Base-by-base conservation (phyloP, 805 yeast genomes). In the Hanseniaspora guilliermondii region DNA sequence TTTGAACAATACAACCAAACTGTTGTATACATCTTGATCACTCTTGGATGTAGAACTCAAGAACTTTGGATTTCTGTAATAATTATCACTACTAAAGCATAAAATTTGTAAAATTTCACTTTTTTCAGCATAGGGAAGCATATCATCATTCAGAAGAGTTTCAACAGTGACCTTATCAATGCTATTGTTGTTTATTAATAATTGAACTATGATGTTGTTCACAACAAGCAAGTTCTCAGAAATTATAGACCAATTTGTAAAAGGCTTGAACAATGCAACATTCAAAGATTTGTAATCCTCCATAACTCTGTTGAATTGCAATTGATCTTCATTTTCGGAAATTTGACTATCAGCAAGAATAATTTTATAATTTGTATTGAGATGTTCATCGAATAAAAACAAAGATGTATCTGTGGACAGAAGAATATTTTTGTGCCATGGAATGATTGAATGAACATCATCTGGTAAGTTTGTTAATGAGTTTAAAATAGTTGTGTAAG, bases 381-480 rank as follows among this genome's bases (percentile, higher is more conserved):
- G 94, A 2, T 87, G 77, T 32, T 86, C 79, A 62, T 89, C 96
- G 17, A 87, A 76, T 66, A 86, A 89, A 11, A 87, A 69, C 8
- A 89, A 60, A 60, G 83, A 85, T 64, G 89, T 88, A 36, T 83
- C 75, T 1, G 97, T 96, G 3, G 86, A 53, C 4, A 78, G 60
- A 6, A 88, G 48, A 19, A 80, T 70, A 0, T 97, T 96, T 2
- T 73, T 71, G 1, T 77, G 73, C 35, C 87, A 69, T 0, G 96
- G 82, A 9, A 83, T 66, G 9, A 88, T 67, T 16, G 74, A 68
- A 59, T 79, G 82, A 2, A 83, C 64, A 64, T 87, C 96, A 67
- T 79, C 86, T 0, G 96, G 95, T 30, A 91, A 69, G 38, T 75
- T 72, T 0, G 91, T 83, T 0, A 91, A 79, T 7, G 53, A 39